Percentiles rank a stretch among this genome's conserved stretches.
phyloP scores from a whole-genome alignment of 306 rosid species.

The Vachellia pachyceras region DNA sequence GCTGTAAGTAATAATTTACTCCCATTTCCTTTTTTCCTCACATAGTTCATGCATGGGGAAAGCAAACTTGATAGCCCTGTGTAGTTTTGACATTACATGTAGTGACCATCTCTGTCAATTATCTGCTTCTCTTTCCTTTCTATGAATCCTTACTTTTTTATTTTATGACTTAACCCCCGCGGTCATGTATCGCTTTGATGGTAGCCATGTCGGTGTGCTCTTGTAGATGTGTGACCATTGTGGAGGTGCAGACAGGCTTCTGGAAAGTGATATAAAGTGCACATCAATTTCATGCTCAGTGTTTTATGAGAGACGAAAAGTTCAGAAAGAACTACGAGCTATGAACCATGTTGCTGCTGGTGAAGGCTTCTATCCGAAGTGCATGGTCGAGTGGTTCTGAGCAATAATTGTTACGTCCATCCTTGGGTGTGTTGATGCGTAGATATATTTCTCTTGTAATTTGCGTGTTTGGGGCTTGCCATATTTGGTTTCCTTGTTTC shows the following conservation, averaged over 20 bases:
- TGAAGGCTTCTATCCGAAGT: slow-evolving; percentile 73
- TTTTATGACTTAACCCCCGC: not conserved
- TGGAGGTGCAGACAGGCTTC: slow-evolving; percentile 78
- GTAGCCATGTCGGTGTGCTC: slow-evolving; percentile 14
- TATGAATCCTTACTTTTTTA: not conserved
- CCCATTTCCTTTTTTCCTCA: not conserved
- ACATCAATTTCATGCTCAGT: slow-evolving; percentile 84
- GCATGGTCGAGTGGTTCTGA: slow-evolving; percentile 82
- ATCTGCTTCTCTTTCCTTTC: slow-evolving; percentile 12
- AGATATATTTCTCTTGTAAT: not conserved
- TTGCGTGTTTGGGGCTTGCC: not conserved
- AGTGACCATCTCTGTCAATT: slow-evolving; percentile 19
- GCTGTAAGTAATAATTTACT: slow-evolving; percentile 59
- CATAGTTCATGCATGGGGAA: not conserved
- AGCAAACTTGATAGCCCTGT: slow-evolving; percentile 6
- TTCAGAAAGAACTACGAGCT: slow-evolving; percentile 82
- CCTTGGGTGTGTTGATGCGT: not conserved
- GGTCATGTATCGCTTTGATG: not conserved
- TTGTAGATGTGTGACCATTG: slow-evolving; percentile 88
- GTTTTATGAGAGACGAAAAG: slow-evolving; percentile 81
- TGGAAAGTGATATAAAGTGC: slow-evolving; percentile 78
- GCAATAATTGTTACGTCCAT: not conserved
- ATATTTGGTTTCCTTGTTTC: not conserved
- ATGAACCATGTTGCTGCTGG: slow-evolving; percentile 70
- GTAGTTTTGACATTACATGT: not conserved